phyloP scores from a whole-genome alignment of 164 flowering plant species.

The Chloranthus sessilifolius region DNA sequence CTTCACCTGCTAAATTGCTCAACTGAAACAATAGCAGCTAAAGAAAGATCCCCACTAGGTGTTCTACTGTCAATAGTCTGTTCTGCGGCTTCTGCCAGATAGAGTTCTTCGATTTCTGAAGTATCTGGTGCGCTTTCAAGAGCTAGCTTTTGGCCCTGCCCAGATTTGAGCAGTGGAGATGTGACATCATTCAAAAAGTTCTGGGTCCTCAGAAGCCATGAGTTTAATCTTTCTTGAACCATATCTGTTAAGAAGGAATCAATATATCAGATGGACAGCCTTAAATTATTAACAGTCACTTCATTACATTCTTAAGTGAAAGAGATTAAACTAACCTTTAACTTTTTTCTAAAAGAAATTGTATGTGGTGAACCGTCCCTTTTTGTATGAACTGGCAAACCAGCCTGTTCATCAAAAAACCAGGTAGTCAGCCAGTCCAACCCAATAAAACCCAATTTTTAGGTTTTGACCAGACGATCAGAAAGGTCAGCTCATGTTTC shows the following conservation, averaged over 20 bases:
- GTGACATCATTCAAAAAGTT: constrained; percentile 64
- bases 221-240: constrained; percentile 55
- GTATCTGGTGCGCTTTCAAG: constrained; percentile 25
- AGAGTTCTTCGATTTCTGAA: constrained; percentile 49
- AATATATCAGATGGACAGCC: not conserved
- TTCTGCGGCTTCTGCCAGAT: constrained; percentile 65
- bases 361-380: no score
- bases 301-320: not conserved
- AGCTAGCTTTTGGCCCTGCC: constrained; percentile 32
- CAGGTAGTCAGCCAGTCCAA: not conserved
- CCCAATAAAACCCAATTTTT: not conserved
- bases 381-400: no score
- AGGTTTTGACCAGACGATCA: no score
- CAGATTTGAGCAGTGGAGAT: constrained; percentile 52
- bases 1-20: constrained; percentile 96
- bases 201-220: constrained; percentile 71
- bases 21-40: constrained; percentile 71
- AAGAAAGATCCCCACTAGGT: constrained; percentile 63
- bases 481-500: no score
- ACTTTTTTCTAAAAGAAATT: no score
- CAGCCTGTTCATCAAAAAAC: not conserved
- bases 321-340: no score
- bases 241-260: constrained; percentile 38
- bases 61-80: constrained; percentile 56
- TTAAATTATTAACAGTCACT: not conserved